Evolutionary conservation across 2,329 filamentous ascomycete genomes (phyloP).

Genomic region (Curvularia lunata): DNA sequence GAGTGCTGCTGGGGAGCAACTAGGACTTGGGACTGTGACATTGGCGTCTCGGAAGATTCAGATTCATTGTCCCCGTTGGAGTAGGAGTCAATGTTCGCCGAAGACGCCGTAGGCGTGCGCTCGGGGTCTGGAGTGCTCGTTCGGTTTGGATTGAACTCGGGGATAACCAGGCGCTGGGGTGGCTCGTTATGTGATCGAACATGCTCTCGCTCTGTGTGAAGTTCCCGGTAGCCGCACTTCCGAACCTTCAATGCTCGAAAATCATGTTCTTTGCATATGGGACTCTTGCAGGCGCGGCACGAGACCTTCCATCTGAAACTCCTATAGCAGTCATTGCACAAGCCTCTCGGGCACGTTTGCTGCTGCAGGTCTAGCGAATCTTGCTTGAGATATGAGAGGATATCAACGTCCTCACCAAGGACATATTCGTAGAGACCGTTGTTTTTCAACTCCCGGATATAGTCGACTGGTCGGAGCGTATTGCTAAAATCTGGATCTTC

Average conservation of each 20-base stretch:
- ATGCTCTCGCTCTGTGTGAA: constrained; percentile 57
- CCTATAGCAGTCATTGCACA: constrained; percentile 64
- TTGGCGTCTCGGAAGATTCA: constrained; percentile 37
- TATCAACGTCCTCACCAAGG: constrained; percentile 50
- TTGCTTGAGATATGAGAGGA: constrained; percentile 49
- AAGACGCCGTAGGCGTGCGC: constrained; percentile 33
- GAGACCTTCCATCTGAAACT: constrained; percentile 66
- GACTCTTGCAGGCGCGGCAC: constrained; percentile 63
- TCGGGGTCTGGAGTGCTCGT: constrained; percentile 32
- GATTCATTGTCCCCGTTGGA: constrained; percentile 34
- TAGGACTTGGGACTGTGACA: constrained; percentile 47
- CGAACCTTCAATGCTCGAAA: constrained; percentile 62
- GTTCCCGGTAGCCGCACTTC: constrained; percentile 64
- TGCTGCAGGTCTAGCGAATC: constrained; percentile 53
- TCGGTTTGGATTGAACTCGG: constrained; percentile 45
- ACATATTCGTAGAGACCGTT: constrained; percentile 52
- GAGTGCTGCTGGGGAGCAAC: constrained; percentile 29
- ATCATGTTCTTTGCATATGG: constrained; percentile 66
- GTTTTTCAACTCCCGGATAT: constrained; percentile 50
- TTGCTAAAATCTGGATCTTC: constrained; percentile 62
- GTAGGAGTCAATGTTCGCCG: constrained; percentile 31
- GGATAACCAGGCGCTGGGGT: constrained; percentile 43
- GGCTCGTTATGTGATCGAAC: constrained; percentile 45
- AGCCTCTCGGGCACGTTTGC: constrained; percentile 60
- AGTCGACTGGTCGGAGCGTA: constrained; percentile 56